These are phyloP conservation scores for Emericellopsis atlantica DNA, from an alignment of 2,329 filamentous ascomycete species.

Conservation along the genomic window DNA sequence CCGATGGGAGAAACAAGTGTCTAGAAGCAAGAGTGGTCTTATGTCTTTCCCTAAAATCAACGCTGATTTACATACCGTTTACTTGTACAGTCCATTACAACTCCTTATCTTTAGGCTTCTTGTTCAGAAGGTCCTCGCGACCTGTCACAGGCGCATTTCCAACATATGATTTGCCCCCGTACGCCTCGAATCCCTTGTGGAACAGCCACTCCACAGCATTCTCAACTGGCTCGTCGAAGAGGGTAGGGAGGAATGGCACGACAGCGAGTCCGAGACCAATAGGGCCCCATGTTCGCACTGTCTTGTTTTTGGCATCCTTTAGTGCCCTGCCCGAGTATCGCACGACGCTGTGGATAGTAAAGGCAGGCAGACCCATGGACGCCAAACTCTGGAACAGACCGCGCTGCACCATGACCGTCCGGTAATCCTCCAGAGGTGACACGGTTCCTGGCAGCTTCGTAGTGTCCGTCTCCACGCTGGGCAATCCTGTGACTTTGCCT, in stretches of 20 bases:
- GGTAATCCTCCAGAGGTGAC: conserved; percentile 75
- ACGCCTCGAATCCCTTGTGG: conserved; percentile 63
- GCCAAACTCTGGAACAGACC: conserved; percentile 84
- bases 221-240: conserved; percentile 91
- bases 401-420: conserved; percentile 82
- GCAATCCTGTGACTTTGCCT: conserved; percentile 33
- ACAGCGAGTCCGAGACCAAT: conserved; percentile 71
- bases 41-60: no score
- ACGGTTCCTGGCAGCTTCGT: conserved; percentile 26
- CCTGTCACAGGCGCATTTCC: conserved; percentile 42
- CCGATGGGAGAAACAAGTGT: no score
- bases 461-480: conserved; percentile 11
- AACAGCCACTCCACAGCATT: conserved; percentile 83
- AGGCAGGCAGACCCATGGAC: conserved; percentile 85
- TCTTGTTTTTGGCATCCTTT: conserved; percentile 67
- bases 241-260: conserved; percentile 69
- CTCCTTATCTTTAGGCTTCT: conserved; percentile 33
- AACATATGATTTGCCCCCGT: conserved; percentile 51
- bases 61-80: not conserved
- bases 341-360: conserved; percentile 89
- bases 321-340: conserved; percentile 78
- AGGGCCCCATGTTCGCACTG: conserved; percentile 72
- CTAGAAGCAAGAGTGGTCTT: no score
- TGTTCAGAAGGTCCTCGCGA: conserved; percentile 24
- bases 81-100: conserved; percentile 7